These are phyloP conservation scores for Microcos paniculata DNA, from an alignment of 345 rosid species.

Conservation along the genomic window DNA sequence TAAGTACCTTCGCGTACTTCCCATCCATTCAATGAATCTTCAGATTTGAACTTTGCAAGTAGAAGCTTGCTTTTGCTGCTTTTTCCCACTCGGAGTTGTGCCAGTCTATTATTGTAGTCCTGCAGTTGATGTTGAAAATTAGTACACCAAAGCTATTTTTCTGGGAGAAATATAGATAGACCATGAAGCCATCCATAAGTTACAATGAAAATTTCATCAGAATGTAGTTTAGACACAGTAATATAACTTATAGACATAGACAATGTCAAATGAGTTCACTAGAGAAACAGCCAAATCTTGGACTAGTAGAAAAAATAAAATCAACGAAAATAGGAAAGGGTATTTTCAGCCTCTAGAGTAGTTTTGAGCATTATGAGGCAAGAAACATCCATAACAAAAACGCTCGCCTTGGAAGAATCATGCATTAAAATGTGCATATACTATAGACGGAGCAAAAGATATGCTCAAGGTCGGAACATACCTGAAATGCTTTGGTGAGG, in stretches of 20 bases:
- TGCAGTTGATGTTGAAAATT: constrained; percentile 14
- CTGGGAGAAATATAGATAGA: neutral
- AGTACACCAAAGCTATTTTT: neutral
- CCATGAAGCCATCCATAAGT: neutral
- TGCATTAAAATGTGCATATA: neutral
- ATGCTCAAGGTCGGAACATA: constrained; percentile 10
- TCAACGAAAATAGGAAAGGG: neutral
- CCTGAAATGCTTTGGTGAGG: constrained; percentile 90
- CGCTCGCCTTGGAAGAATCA: neutral
- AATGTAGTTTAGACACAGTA: neutral
- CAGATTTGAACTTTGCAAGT: constrained; percentile 75
- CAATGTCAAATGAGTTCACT: neutral
- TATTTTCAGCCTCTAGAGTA: neutral
- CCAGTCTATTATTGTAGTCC: constrained; percentile 84
- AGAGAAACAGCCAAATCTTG: neutral
- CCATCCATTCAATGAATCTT: constrained; percentile 74
- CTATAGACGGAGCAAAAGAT: neutral
- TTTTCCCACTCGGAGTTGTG: constrained; percentile 84
- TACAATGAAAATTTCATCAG: neutral
- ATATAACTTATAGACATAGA: too few species aligned
- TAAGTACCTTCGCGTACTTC: constrained; percentile 87
- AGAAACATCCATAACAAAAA: neutral
- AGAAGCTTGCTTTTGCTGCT: constrained; percentile 98
- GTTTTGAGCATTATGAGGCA: neutral
- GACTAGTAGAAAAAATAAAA: neutral